These are phyloP conservation scores for Chlamydomonas schloesseri DNA, from an alignment of 139 green algal genomes.

Conservation along the genomic window DNA sequence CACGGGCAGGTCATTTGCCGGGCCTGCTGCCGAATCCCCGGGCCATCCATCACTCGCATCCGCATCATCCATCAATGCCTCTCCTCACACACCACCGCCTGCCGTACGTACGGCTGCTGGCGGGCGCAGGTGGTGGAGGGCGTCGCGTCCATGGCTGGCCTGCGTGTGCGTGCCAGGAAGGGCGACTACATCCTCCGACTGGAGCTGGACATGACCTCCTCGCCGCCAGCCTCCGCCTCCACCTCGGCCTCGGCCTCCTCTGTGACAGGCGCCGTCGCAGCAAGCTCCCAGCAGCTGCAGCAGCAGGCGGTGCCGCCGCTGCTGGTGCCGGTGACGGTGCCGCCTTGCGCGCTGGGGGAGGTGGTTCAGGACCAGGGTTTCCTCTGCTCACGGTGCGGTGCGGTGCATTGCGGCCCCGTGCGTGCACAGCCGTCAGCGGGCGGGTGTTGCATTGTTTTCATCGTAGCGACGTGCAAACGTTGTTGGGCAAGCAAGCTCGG, in stretches of 20 bases:
- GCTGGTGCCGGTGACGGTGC: neutral
- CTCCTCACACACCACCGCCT: too few relatives aligned
- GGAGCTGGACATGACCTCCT: neutral
- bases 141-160: neutral
- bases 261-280: neutral
- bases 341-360: slow-evolving; percentile 5
- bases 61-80: too few relatives aligned
- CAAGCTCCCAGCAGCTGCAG: neutral
- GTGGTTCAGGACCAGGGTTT: neutral
- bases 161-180: neutral
- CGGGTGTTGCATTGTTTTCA: too few relatives aligned
- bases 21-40: too few relatives aligned
- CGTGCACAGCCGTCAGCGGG: too few relatives aligned
- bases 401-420: too few relatives aligned
- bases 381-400: neutral
- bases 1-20: too few relatives aligned
- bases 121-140: neutral
- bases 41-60: too few relatives aligned
- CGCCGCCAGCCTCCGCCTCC: neutral
- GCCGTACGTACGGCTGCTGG: too few relatives aligned
- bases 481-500: too few relatives aligned
- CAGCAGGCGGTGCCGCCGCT: neutral
- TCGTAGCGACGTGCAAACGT: too few relatives aligned
- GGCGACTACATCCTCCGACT: neutral
- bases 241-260: neutral